Evolutionary conservation across 768 basidiomycete genomes (phyloP).

Genomic region (Lentinus brumalis): DNA sequence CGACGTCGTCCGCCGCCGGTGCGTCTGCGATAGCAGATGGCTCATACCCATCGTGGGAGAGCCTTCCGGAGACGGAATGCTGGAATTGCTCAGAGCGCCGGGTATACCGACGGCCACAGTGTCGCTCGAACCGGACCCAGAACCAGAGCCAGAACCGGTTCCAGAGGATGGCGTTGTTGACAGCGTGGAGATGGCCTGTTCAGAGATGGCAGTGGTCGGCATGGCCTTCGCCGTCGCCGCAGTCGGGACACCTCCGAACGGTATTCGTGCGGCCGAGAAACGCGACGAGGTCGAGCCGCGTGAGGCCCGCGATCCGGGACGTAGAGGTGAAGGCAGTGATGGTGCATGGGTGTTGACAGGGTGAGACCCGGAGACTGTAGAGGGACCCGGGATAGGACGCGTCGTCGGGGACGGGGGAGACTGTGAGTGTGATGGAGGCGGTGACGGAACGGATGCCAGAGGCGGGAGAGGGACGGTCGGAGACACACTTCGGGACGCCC

Average conservation of each 20-base stretch:
- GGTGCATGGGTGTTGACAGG: slow-evolving; percentile 24
- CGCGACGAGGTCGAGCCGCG: slow-evolving; percentile 67
- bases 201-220: slow-evolving; percentile 69
- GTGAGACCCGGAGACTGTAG: slow-evolving; percentile 35
- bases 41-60: slow-evolving; percentile 65
- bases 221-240: slow-evolving; percentile 52
- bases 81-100: slow-evolving; percentile 13
- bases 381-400: slow-evolving; percentile 23
- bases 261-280: slow-evolving; percentile 65
- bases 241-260: slow-evolving; percentile 51
- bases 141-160: background rate
- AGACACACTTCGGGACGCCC: slow-evolving; percentile 1
- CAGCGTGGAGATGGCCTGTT: slow-evolving; percentile 49
- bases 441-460: background rate
- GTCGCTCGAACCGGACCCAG: slow-evolving; percentile 29
- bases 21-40: slow-evolving; percentile 35
- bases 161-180: slow-evolving; percentile 32
- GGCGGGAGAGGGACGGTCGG: slow-evolving; percentile 11
- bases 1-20: slow-evolving; percentile 61
- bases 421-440: background rate
- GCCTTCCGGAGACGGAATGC: slow-evolving; percentile 57
- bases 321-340: slow-evolving; percentile 52
- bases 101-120: slow-evolving; percentile 13
- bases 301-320: slow-evolving; percentile 74
- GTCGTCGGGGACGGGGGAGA: background rate